Evolutionary conservation across 2,329 filamentous ascomycete genomes (phyloP), one percentile per base, ranked within the genome.

Genomic region (Colletotrichum sidae): DNA sequence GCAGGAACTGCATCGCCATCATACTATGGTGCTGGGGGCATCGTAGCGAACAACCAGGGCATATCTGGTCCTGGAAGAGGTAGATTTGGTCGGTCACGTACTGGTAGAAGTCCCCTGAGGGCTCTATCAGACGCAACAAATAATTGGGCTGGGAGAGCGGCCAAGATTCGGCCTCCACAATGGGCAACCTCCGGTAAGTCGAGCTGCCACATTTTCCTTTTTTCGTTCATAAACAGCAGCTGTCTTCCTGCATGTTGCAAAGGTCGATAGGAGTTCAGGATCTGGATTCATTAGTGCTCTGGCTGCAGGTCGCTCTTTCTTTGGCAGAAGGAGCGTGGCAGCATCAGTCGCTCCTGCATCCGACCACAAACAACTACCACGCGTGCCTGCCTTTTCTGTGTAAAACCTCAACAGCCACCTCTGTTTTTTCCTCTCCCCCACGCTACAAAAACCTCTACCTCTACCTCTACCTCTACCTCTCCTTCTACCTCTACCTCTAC

Each of bases 21-120:
- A 8, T 79, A 81, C 65, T 77, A 80, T 52, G 77, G 78, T 39
- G 72, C 80, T 8, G 77, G 89, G 60, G 84, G 84, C 50, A 84
- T 86, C 55, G 82, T 84, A 7, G 81, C 86, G 12, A 73, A 71
- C 57, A 78, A 69, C 42, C 75, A 78, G 57, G 81, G 85, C 11
- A 90, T 97, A 45, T 94, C 94, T 54, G 94, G 94, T 17, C 88
- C 94, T 60, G 94, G 94, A 10, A 86, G 94, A 79, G 94, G 94
- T 52, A 88, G 94, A 67, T 92, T 93, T 74, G 91, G 92, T n/a
- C 87, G 93, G 64, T 80, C 81, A 51, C 81, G 84, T 67, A 88
- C 83, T 68, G 85, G 86, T 12, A 86, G 90, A 74, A 90, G 85
- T 70, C 88, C 89, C 6, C 74, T 92, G 52, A 83, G 88, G 69